Evolutionary conservation across 129 eudicot species (phyloP), one percentile per base, ranked within the genome.

Genomic region (Centaurea solstitialis): DNA sequence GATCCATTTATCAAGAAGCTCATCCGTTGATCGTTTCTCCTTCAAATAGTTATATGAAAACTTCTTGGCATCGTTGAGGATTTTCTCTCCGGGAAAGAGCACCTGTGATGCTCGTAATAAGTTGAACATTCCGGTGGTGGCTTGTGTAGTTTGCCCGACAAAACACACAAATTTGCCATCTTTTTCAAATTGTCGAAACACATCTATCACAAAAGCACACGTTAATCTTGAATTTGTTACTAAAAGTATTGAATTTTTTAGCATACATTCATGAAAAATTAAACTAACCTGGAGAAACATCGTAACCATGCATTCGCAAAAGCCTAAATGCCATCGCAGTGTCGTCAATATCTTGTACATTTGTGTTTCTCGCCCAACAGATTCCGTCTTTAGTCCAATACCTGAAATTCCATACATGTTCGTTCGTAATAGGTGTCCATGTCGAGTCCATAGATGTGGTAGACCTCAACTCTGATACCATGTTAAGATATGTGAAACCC

Each of bases 1-100:
- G 3, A 86, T 87, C 97, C 97, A 92, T 76, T 92, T 92, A 80
- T 92, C 97, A 2, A 84, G 53, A 0, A 92, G 86, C 75, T 92
- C 81, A 68, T 86, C 79, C 0, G 81, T 65, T 21, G 87, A 89
- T 75, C 88, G 80, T 45, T 86, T 92, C 50, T 86, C 85, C 13
- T 75, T 85, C 62, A 92, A 75, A 15, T 79, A 89, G 0, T 82
- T 79, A 10, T 72, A 74, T 0, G 97, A 87, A 79, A 86, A 92
- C 15, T 74, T 43, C 21, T 79, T 76, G 20, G 97, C 97, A 13
- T 89, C 83, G 43, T 72, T 84, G 0, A 92, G 90, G 21, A 92
- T 72, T 57, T n/a, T 57, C 65, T 57, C 65, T 57, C 65, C 22
- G 22, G 65, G 65, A 17, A 57, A 57, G 65, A 79, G 57, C 59